Conservation (phyloP, 805 yeast species). For the Allodekkera sacchari region DNA sequence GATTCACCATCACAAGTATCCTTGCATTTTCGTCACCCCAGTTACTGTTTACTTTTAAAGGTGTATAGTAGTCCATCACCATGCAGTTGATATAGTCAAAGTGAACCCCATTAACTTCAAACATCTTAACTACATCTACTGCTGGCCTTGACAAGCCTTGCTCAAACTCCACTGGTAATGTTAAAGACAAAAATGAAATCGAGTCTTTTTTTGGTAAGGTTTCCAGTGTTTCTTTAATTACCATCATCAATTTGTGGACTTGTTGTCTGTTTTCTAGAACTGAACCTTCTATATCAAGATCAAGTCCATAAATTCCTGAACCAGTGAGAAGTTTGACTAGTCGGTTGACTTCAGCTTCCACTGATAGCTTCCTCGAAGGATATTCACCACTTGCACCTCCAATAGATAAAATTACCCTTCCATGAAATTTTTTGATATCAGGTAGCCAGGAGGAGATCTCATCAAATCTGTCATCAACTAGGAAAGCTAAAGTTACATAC, state of each 20-base stretch:
- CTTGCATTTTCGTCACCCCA: constrained; percentile 24
- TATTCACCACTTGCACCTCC: constrained; percentile 25
- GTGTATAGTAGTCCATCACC: constrained; percentile 27
- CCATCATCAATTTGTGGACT: constrained; percentile 6
- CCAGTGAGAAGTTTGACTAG: constrained; percentile 10
- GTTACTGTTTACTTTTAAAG: constrained; percentile 9
- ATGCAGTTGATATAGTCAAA: constrained; percentile 17
- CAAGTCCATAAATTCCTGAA: constrained; percentile 15
- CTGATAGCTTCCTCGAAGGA: constrained; percentile 9
- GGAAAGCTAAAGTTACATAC: constrained; percentile 20
- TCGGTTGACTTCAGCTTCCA: constrained; percentile 10
- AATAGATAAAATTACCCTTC: constrained; percentile 20
- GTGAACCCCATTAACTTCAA: constrained; percentile 6
- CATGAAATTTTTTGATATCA: constrained; percentile 13
- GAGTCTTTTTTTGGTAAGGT: no score
- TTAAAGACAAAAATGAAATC: constrained; percentile 16
- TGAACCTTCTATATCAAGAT: constrained; percentile 25
- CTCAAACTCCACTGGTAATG: constrained; percentile 22
- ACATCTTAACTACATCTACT: constrained; percentile 8
- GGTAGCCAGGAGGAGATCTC: constrained; percentile 20
- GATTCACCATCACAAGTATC: constrained; percentile 11
- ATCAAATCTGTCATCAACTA: constrained; percentile 15
- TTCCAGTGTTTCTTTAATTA: no score
- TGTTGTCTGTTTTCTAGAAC: constrained; percentile 6
- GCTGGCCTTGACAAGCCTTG: constrained; percentile 16